Evolutionary conservation across 2,329 filamentous ascomycete genomes (phyloP).

Genomic region (Stemphylium lycopersici): DNA sequence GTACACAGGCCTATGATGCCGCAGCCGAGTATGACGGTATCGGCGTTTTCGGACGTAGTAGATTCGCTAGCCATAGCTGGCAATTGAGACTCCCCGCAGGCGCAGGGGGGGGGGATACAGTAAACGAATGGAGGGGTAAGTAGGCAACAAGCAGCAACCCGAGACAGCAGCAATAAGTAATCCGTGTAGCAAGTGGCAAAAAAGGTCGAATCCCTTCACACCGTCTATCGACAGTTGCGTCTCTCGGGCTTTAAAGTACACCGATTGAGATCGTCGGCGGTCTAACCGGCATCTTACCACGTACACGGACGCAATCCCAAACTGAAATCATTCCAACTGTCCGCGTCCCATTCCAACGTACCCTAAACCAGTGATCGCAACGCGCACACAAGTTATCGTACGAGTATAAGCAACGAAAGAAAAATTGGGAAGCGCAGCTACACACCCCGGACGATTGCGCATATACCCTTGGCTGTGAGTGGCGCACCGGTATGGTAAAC

Average conservation of each 20-base stretch:
- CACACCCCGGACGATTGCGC: neutral
- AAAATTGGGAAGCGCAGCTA: neutral
- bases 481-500: neutral
- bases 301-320: neutral
- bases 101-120: neutral
- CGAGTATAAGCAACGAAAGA: neutral
- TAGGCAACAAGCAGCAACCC: neutral
- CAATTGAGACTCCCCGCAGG: constrained; percentile 1
- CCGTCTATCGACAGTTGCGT: neutral
- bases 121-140: neutral
- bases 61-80: constrained; percentile 5
- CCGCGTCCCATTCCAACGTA: too few species aligned
- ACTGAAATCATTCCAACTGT: neutral
- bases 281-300: neutral
- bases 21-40: constrained; percentile 49
- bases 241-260: neutral
- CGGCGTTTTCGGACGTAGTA: constrained; percentile 8
- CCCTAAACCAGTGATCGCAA: too few species aligned
- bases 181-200: too few species aligned
- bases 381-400: neutral
- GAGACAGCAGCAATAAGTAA: neutral
- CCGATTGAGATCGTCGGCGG: constrained; percentile 1
- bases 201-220: too few species aligned
- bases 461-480: neutral
- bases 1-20: constrained; percentile 55